Evolutionary conservation across 208 protist species (phyloP).

Genomic region (Strigomonas galati): DNA sequence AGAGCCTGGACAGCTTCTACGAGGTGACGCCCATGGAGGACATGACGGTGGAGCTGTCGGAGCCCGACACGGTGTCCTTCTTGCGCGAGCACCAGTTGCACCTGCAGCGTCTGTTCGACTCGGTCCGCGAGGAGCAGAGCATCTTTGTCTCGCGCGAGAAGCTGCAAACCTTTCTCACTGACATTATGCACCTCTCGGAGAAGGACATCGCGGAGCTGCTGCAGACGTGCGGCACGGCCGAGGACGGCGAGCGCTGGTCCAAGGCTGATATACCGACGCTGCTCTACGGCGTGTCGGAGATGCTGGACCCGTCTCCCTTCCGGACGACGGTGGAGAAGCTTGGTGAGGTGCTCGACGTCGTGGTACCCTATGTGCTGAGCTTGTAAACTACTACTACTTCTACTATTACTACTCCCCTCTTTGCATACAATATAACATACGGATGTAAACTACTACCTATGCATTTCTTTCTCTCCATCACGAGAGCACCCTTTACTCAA

Average conservation of each 20-base stretch:
- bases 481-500: no score
- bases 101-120: conserved; percentile 34
- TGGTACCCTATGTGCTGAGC: conserved; percentile 21
- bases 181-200: conserved; percentile 32
- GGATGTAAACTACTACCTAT: conserved; percentile 3
- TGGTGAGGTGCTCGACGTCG: conserved; percentile 31
- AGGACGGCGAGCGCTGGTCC: conserved; percentile 23
- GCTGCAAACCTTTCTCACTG: conserved; percentile 35
- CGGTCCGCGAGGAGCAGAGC: conserved; percentile 40
- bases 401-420: neutral
- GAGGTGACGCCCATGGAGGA: conserved; percentile 54
- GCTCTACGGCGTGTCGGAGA: conserved; percentile 38
- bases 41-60: conserved; percentile 28
- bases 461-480: no score
- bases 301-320: conserved; percentile 75
- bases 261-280: conserved; percentile 59
- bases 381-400: conserved; percentile 3
- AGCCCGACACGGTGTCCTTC: conserved; percentile 36
- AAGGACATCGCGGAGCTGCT: conserved; percentile 49
- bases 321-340: conserved; percentile 49
- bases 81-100: conserved; percentile 31
- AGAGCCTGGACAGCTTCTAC: conserved; percentile 67
- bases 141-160: conserved; percentile 28
- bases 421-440: neutral
- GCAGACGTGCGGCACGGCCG: conserved; percentile 16